Percentiles rank a stretch among this genome's conserved stretches.
These are phyloP conservation scores for Endothia cerciana DNA, from an alignment of 2,329 filamentous ascomycete genomes.

Conservation along the genomic window DNA sequence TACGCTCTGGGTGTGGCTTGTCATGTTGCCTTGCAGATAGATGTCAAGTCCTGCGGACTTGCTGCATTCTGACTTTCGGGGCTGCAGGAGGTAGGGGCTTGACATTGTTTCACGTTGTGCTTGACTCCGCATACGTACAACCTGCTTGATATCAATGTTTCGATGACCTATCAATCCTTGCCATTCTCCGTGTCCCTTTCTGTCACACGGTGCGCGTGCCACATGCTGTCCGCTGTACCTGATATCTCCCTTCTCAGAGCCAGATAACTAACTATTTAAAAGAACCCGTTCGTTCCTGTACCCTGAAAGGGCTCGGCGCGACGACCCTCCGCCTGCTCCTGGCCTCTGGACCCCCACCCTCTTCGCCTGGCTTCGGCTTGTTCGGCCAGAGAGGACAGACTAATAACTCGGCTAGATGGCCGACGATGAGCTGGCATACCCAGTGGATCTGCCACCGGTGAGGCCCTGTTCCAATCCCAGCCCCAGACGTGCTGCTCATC, in stretches of 20 bases:
- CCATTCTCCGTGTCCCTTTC: background rate
- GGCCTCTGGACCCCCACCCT: background rate
- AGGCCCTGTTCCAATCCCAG: conserved; percentile 12
- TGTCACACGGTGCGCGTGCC: background rate
- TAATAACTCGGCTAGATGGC: conserved; percentile 2
- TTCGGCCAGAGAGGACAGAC: conserved; percentile 8
- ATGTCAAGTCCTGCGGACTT: conserved; percentile 14
- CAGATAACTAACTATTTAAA: background rate
- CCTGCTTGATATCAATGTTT: conserved; percentile 13
- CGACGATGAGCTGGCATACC: conserved; percentile 14
- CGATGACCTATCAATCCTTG: conserved; percentile 10
- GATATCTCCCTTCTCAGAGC: background rate
- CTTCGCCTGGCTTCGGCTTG: conserved; percentile 13
- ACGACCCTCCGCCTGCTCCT: background rate
- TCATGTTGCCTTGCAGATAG: conserved; percentile 12
- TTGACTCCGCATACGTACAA: conserved; percentile 2
- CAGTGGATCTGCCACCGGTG: conserved; percentile 15
- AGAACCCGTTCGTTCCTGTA: background rate
- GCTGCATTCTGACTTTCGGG: background rate
- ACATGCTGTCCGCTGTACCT: background rate
- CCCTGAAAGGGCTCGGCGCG: background rate
- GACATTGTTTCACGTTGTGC: background rate
- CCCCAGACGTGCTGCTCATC: conserved; percentile 12
- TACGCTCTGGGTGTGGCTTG: conserved; percentile 11
- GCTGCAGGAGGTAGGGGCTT: conserved; percentile 2